Evolutionary conservation across 2,329 filamentous ascomycete species (phyloP).

Genomic region (Aaosphaeria pasadenensis): DNA sequence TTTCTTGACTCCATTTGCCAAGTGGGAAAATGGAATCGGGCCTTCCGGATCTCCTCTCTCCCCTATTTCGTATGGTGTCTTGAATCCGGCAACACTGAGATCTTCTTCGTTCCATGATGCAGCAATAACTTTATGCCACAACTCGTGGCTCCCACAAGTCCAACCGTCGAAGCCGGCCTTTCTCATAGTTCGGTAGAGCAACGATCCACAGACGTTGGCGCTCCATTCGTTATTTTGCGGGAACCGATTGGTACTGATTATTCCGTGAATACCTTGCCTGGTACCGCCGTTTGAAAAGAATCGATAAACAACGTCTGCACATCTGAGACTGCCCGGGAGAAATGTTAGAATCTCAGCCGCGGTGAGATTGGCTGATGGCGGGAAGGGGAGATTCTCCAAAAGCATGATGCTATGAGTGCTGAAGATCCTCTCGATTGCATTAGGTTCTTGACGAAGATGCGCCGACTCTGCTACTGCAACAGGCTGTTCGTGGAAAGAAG

Average conservation of each 20-base stretch:
- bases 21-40: slow-evolving; percentile 5
- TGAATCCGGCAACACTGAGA: slow-evolving; percentile 4
- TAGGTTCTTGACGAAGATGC: no score
- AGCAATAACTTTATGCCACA: background rate
- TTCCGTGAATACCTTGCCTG: slow-evolving; percentile 2
- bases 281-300: slow-evolving; percentile 18
- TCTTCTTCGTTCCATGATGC: slow-evolving; percentile 9
- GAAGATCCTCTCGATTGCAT: no score
- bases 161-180: slow-evolving; percentile 5
- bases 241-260: slow-evolving; percentile 17
- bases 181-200: background rate
- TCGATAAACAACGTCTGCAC: slow-evolving; percentile 19
- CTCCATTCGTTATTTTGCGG: slow-evolving; percentile 9
- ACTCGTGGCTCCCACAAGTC: slow-evolving; percentile 9
- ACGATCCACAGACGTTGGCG: slow-evolving; percentile 5
- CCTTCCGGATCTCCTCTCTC: no score
- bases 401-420: no score
- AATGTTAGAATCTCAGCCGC: slow-evolving; percentile 22
- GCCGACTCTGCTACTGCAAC: no score
- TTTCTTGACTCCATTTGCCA: slow-evolving; percentile 3
- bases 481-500: no score
- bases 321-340: slow-evolving; percentile 19
- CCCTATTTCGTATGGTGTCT: background rate
- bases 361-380: slow-evolving; percentile 36
- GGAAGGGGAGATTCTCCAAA: background rate